Evolutionary conservation across 2,329 filamentous ascomycete genomes (phyloP), one percentile per base, ranked within the genome.

Genomic region (Trichocomaceae sp.): DNA sequence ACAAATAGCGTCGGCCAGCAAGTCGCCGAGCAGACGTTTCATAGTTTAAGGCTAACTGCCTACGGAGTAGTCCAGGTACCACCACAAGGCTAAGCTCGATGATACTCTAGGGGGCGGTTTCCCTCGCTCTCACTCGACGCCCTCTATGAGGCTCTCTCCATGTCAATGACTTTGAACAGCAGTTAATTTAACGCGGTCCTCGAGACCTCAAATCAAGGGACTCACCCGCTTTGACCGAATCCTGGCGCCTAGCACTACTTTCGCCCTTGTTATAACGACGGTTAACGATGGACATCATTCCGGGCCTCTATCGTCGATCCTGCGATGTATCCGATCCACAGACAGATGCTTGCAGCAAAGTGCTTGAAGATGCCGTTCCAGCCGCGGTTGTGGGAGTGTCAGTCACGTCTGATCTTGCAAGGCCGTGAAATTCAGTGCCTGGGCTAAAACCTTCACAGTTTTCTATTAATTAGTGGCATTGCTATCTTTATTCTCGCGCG

Each of bases 331-430:
- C 45, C 37, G 55, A 53, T 22, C 51, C 51, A 17, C 50, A 50
- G 29, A 44, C 46, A 7, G 26, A 47, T 31, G 33, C 56, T 13
- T 58, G 57, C 35, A 57, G 50, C 45, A 42, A 54, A 7, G 17
- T 52, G 15, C 37, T 58, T 20, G 49, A 53, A 17, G 47, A 57
- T 46, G 57, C 41, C 15, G 55, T 58, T 1, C 57, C 57, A 23
- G 52, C 57, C 8, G 55, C 23, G 5, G 47, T 58, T 3, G 42
- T 54, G 10, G 55, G 50, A 49, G 35, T 55, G 51, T 53, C 37
- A 54, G 47, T 45, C 29, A 48, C 51, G 44, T 45, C 29, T 51
- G 31, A n/a, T 46, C 29, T 41, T 35, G 23, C 31, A 44, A 13
- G 45, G 22, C 9, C 13, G 26, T 42, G 44, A 20, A 23, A n/a